phyloP scores from a whole-genome alignment of 495 filamentous ascomycete genomes.

The Penicillium macrosclerotiorum region DNA sequence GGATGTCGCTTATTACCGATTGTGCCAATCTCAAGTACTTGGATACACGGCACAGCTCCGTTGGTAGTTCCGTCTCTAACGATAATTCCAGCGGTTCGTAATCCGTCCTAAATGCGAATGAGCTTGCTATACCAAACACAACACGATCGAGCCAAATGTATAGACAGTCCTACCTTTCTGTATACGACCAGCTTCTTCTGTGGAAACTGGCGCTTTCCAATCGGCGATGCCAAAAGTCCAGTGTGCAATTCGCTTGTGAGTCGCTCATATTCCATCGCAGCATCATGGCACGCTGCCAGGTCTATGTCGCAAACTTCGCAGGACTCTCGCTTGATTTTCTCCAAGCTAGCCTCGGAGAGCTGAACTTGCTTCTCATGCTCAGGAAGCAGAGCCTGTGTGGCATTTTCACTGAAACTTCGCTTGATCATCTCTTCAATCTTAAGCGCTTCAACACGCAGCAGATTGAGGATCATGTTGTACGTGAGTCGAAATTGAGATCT shows the following conservation, averaged over 20 bases:
- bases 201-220: slow-evolving; percentile 76
- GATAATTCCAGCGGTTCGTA: slow-evolving; percentile 76
- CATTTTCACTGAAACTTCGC: slow-evolving; percentile 96
- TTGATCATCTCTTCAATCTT: slow-evolving; percentile 99
- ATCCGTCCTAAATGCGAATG: slow-evolving; percentile 56
- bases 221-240: slow-evolving; percentile 65
- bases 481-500: slow-evolving; percentile 94
- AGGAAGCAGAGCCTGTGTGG: slow-evolving; percentile 91
- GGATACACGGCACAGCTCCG: slow-evolving; percentile 60
- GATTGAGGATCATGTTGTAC: slow-evolving; percentile 98
- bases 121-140: slow-evolving; percentile 6
- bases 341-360: slow-evolving; percentile 86
- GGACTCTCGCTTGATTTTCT: slow-evolving; percentile 80
- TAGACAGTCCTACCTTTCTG: slow-evolving; percentile 46
- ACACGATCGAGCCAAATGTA: neutral
- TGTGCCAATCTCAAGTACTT: slow-evolving; percentile 72
- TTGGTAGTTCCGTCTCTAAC: slow-evolving; percentile 68
- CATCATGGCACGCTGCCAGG: slow-evolving; percentile 73
- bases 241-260: slow-evolving; percentile 72
- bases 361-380: slow-evolving; percentile 94
- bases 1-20: slow-evolving; percentile 62
- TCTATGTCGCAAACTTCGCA: slow-evolving; percentile 81
- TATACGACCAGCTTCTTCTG: slow-evolving; percentile 73
- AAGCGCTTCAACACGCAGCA: slow-evolving; percentile 90
- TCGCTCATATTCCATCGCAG: slow-evolving; percentile 72